Evolutionary conservation across 2,329 filamentous ascomycete genomes (phyloP).

Genomic region (Lecanosticta acicola): DNA sequence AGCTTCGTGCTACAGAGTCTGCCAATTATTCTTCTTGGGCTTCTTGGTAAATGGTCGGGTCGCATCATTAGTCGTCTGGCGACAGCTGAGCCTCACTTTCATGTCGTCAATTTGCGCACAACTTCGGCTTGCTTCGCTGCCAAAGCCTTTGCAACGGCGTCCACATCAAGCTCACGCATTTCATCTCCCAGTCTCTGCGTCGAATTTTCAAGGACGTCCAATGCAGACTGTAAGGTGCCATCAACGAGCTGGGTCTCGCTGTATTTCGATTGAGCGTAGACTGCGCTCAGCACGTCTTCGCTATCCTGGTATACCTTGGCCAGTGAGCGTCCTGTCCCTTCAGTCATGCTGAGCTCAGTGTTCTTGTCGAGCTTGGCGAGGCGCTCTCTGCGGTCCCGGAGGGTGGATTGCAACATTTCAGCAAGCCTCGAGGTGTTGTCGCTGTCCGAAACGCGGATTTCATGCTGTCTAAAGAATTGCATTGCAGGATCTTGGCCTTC

Average conservation of each 20-base stretch:
- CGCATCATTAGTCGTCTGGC: no score
- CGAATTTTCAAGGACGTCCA: slow-evolving; percentile 35
- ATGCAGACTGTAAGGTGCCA: slow-evolving; percentile 21
- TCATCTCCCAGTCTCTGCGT: slow-evolving; percentile 36
- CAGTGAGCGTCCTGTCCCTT: slow-evolving; percentile 33
- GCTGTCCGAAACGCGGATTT: slow-evolving; percentile 21
- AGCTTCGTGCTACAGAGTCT: no score
- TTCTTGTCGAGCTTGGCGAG: slow-evolving; percentile 33
- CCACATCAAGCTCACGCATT: slow-evolving; percentile 32
- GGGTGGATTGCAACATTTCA: slow-evolving; percentile 26
- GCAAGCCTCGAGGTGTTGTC: slow-evolving; percentile 13
- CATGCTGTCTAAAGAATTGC: slow-evolving; percentile 27
- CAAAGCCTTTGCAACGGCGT: slow-evolving; percentile 18
- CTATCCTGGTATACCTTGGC: slow-evolving; percentile 35
- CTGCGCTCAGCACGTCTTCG: slow-evolving; percentile 33
- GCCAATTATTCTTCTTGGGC: no score
- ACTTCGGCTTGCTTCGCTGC: slow-evolving; percentile 16
- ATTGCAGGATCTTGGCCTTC: slow-evolving; percentile 27
- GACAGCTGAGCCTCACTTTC: no score
- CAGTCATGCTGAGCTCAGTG: slow-evolving; percentile 30
- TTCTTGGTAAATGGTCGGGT: no score
- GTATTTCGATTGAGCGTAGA: slow-evolving; percentile 34
- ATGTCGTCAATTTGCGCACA: not conserved
- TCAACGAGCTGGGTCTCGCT: slow-evolving; percentile 21
- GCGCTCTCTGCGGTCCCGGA: slow-evolving; percentile 33